Percentiles rank a stretch among this genome's conserved stretches.
These are phyloP conservation scores for Rhynchosporium agropyri DNA, from an alignment of 2,329 filamentous ascomycete species.

Conservation along the genomic window DNA sequence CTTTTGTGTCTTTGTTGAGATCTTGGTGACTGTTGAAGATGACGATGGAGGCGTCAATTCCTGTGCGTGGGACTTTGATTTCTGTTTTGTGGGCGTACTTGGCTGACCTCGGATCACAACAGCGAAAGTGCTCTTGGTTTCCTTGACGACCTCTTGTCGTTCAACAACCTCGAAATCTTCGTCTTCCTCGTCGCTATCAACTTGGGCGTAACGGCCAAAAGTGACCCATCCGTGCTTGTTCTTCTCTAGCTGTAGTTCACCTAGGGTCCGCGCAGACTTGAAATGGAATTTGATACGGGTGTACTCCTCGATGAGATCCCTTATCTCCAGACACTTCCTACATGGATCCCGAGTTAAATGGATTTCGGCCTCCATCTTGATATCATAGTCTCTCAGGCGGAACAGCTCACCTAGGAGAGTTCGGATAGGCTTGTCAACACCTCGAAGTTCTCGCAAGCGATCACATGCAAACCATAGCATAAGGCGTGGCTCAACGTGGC, in stretches of 20 bases:
- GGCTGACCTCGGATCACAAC: slow-evolving; percentile 1
- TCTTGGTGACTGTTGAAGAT: background rate
- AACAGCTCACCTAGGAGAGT: slow-evolving; percentile 12
- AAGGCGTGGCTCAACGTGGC: slow-evolving; percentile 19
- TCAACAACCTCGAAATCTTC: background rate
- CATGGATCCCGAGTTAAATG: slow-evolving; percentile 17
- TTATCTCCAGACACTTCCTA: slow-evolving; percentile 10
- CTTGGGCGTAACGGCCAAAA: slow-evolving; percentile 1
- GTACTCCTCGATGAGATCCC: slow-evolving; percentile 17
- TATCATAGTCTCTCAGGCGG: background rate
- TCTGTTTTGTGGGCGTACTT: background rate
- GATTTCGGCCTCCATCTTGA: slow-evolving; percentile 19
- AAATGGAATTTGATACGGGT: slow-evolving; percentile 19
- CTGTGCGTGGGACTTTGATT: background rate
- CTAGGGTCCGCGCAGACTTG: slow-evolving; percentile 11
- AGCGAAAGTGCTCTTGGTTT: slow-evolving; percentile 1
- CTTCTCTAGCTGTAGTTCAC: slow-evolving; percentile 6
- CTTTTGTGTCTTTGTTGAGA: background rate
- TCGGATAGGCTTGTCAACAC: background rate
- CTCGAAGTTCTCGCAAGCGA: background rate
- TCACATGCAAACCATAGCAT: slow-evolving; percentile 23
- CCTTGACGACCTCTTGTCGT: slow-evolving; percentile 1
- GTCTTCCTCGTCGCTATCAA: slow-evolving; percentile 1
- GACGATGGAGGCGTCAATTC: background rate
- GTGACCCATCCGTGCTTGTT: slow-evolving; percentile 11